A percentile compares a stretch with the other conserved stretches of the same genome.
These are phyloP conservation scores for Nemania abortiva DNA, from an alignment of 2,329 filamentous ascomycete genomes.

Conservation along the genomic window DNA sequence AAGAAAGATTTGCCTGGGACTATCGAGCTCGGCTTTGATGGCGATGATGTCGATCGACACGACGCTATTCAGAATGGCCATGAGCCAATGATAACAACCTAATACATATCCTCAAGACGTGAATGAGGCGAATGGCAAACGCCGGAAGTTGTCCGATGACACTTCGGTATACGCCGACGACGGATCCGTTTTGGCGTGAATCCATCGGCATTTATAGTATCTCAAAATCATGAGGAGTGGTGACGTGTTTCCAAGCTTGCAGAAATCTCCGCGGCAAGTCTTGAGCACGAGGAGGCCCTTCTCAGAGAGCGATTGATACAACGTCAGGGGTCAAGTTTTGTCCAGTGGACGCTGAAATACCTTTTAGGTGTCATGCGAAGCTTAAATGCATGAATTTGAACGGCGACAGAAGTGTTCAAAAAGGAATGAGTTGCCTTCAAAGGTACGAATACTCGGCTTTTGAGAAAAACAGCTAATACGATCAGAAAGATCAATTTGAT, in stretches of 20 bases:
- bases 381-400: neutral
- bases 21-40: slow-evolving; percentile 56
- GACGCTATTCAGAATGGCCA: slow-evolving; percentile 57
- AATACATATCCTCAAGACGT: slow-evolving; percentile 34
- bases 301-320: slow-evolving; percentile 20
- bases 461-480: neutral
- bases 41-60: slow-evolving; percentile 44
- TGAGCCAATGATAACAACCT: slow-evolving; percentile 65
- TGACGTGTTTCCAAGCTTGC: neutral
- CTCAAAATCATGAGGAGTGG: neutral
- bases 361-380: neutral
- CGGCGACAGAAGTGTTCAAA: neutral
- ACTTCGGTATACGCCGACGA: neutral
- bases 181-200: neutral
- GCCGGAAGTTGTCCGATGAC: neutral
- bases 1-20: slow-evolving; percentile 57
- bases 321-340: slow-evolving; percentile 11
- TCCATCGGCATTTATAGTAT: neutral
- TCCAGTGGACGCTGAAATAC: neutral
- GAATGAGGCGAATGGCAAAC: neutral
- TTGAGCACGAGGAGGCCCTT: neutral
- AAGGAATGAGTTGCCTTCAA: neutral
- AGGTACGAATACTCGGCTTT: neutral
- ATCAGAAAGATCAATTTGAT: neutral
- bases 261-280: neutral